Percentiles rank a stretch among this genome's conserved stretches.
These are phyloP conservation scores for Pseudogymnoascus sp. DNA, from an alignment of 2,329 filamentous ascomycete species.

Conservation along the genomic window DNA sequence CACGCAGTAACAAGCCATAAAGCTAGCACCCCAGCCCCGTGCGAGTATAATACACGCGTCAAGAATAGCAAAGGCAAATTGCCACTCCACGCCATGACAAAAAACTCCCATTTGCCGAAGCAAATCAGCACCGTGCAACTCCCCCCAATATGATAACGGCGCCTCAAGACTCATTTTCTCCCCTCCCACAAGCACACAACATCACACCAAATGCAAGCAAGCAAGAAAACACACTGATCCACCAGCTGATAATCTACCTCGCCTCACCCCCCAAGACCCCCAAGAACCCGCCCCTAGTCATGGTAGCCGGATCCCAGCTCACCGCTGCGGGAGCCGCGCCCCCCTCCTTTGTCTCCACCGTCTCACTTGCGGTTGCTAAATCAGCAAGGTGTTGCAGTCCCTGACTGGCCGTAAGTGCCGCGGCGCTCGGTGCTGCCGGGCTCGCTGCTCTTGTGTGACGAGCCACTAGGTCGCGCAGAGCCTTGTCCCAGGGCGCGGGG, in stretches of 20 bases:
- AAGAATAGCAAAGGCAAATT: neutral
- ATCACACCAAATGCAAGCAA: neutral
- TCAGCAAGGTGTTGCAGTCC: slow-evolving; percentile 17
- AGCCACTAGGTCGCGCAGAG: neutral
- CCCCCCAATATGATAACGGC: neutral
- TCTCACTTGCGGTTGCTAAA: slow-evolving; percentile 32
- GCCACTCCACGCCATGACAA: neutral
- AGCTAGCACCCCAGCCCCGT: neutral
- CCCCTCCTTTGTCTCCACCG: slow-evolving; percentile 25
- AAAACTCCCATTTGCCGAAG: neutral
- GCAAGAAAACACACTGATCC: neutral
- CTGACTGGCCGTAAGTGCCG: neutral
- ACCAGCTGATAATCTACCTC: neutral
- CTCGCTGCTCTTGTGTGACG: neutral
- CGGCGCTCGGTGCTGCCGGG: neutral
- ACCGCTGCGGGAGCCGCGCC: neutral
- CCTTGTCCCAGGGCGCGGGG: neutral
- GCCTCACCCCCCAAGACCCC: neutral
- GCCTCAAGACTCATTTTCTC: neutral
- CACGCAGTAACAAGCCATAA: slow-evolving; percentile 2
- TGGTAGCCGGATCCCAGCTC: neutral
- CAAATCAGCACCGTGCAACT: neutral
- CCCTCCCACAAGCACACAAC: neutral
- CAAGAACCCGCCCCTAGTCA: neutral
- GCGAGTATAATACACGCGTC: slow-evolving; percentile 3